phyloP scores from a whole-genome alignment of 768 basidiomycete genomes.

The Mrakia blollopis region DNA sequence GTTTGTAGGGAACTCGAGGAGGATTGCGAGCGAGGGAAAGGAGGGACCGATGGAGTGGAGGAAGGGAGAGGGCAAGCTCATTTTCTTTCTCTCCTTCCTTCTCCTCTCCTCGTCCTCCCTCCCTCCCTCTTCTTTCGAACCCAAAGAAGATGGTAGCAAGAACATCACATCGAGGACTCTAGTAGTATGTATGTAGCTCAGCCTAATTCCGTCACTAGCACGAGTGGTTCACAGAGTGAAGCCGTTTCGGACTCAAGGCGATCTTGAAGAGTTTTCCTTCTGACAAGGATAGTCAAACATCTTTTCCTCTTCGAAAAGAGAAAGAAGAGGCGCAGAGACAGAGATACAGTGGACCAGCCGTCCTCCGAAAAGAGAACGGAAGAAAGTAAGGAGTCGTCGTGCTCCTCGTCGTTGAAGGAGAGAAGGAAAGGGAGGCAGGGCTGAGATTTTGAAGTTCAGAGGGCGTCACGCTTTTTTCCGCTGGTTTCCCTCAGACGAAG shows the following conservation, averaged over 20 bases:
- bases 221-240: neutral
- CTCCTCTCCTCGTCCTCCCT: too few species aligned
- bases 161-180: neutral
- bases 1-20: too few species aligned
- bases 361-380: neutral
- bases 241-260: conserved; percentile 3
- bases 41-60: too few species aligned
- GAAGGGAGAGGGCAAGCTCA: too few species aligned
- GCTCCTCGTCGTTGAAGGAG: neutral
- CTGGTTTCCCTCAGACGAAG: too few species aligned
- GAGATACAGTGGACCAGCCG: neutral
- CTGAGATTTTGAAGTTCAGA: neutral
- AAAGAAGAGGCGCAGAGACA: conserved; percentile 7
- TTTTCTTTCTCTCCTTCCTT: too few species aligned
- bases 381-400: conserved; percentile 2
- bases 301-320: neutral
- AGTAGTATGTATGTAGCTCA: conserved; percentile 7
- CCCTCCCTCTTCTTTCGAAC: too few species aligned
- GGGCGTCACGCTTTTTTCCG: too few species aligned
- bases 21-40: too few species aligned
- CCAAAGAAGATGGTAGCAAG: too few species aligned
- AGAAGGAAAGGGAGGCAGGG: neutral
- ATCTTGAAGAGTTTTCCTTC: neutral
- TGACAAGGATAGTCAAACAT: neutral
- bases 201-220: conserved; percentile 10